phyloP scores from a whole-genome alignment of 768 basidiomycete genomes.

The Tephrocybe sp. region DNA sequence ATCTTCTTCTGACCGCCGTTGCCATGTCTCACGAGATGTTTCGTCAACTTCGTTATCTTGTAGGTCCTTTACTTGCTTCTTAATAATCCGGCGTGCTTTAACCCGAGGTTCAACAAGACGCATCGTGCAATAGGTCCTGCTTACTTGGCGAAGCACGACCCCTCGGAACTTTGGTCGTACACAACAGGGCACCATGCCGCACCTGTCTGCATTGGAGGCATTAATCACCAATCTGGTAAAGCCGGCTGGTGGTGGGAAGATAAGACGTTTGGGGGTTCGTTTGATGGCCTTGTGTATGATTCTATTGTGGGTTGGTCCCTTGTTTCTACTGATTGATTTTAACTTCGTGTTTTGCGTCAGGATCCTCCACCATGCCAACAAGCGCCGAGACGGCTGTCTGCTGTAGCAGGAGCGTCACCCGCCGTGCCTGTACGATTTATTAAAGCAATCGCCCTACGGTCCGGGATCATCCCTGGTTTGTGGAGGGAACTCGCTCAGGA shows the following conservation, averaged over 20 bases:
- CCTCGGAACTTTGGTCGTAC: not conserved
- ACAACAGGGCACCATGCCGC: constrained; percentile 1
- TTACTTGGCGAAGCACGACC: not conserved
- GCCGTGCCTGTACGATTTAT: not conserved
- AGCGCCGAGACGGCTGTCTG: not conserved
- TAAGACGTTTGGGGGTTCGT: constrained; percentile 3
- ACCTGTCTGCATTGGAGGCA: not conserved
- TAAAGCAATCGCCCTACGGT: not conserved
- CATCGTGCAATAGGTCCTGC: not conserved
- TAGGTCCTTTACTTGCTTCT: not conserved
- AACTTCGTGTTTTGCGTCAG: not conserved
- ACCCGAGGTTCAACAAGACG: not conserved
- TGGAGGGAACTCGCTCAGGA: not conserved
- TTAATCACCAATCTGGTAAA: not conserved
- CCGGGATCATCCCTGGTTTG: not conserved
- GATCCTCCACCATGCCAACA: not conserved
- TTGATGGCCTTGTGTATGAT: constrained; percentile 4
- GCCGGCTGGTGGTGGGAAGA: constrained; percentile 10
- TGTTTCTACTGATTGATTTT: no score
- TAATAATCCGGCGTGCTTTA: not conserved
- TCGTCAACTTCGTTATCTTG: not conserved
- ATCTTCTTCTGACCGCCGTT: not conserved
- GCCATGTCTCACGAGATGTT: not conserved
- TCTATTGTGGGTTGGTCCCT: not conserved
- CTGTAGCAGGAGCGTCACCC: not conserved